Conservation (phyloP, 2,329 filamentous ascomycete genomes). For the Fusarium buharicum region DNA sequence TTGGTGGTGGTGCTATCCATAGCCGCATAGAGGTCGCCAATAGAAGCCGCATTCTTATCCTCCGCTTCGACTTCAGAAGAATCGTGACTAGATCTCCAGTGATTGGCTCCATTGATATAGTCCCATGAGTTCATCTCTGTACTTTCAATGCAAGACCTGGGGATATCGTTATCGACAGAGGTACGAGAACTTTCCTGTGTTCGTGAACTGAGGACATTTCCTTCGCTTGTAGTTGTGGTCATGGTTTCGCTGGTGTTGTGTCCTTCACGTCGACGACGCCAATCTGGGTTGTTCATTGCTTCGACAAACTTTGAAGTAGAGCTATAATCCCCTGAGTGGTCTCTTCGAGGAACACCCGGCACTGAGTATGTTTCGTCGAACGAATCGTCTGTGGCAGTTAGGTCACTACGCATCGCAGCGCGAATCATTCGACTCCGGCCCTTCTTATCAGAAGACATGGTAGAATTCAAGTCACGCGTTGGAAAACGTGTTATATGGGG, state of each 20-base stretch:
- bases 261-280: slow-evolving; percentile 45
- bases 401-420: slow-evolving; percentile 6
- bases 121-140: slow-evolving; percentile 6
- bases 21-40: background rate
- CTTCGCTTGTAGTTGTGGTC: slow-evolving; percentile 7
- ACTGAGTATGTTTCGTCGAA: slow-evolving; percentile 23
- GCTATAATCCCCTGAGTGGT: slow-evolving; percentile 35
- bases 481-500: background rate
- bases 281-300: slow-evolving; percentile 52
- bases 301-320: slow-evolving; percentile 42
- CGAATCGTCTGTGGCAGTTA: slow-evolving; percentile 17
- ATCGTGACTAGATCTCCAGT: slow-evolving; percentile 8
- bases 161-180: background rate
- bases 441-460: slow-evolving; percentile 26
- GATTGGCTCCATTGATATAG: slow-evolving; percentile 4
- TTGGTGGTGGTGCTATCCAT: background rate
- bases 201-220: background rate
- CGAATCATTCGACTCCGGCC: slow-evolving; percentile 13
- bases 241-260: slow-evolving; percentile 13
- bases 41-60: background rate
- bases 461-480: background rate
- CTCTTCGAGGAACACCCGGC: slow-evolving; percentile 9
- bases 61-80: slow-evolving; percentile 13
- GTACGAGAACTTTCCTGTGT: background rate
- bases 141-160: background rate